Conservation (phyloP, 1,284 basidiomycete species). For the Sanguinoderma infundibulare region DNA sequence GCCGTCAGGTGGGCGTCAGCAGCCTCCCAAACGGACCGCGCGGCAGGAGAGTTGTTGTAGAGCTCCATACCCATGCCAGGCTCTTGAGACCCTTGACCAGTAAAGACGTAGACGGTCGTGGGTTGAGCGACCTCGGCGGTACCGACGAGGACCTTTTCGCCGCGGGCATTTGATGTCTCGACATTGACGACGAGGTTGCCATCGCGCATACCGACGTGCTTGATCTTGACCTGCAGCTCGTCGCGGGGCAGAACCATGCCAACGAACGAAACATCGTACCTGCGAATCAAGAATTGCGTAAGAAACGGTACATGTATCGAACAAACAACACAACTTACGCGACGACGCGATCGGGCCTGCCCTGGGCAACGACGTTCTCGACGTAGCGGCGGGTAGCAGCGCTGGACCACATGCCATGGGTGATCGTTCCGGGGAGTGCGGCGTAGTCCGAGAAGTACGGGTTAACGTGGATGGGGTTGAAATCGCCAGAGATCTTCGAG, state of each 20-base stretch:
- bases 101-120: conserved; percentile 96
- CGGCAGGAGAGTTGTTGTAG: conserved; percentile 91
- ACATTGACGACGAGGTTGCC: conserved; percentile 94
- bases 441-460: conserved; percentile 98
- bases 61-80: conserved; percentile 99
- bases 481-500: conserved; percentile 95
- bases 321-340: conserved; percentile 59
- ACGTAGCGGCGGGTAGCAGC: conserved; percentile 94
- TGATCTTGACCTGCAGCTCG: conserved; percentile 86
- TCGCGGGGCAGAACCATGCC: conserved; percentile 98
- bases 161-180: conserved; percentile 84
- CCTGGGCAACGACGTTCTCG: conserved; percentile 94
- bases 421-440: conserved; percentile 93
- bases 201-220: conserved; percentile 89
- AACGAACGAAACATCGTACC: conserved; percentile 91
- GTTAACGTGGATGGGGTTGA: conserved; percentile 98
- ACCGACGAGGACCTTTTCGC: conserved; percentile 92
- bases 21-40: conserved; percentile 95
- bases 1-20: conserved; percentile 93
- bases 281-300: conserved; percentile 37
- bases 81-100: conserved; percentile 98
- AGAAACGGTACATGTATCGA: no score
- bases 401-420: conserved; percentile 97
- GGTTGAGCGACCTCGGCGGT: conserved; percentile 93
- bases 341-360: conserved; percentile 88